These are phyloP conservation scores for Alnus glutinosa DNA, from an alignment of 306 rosid genomes.

Conservation along the genomic window DNA sequence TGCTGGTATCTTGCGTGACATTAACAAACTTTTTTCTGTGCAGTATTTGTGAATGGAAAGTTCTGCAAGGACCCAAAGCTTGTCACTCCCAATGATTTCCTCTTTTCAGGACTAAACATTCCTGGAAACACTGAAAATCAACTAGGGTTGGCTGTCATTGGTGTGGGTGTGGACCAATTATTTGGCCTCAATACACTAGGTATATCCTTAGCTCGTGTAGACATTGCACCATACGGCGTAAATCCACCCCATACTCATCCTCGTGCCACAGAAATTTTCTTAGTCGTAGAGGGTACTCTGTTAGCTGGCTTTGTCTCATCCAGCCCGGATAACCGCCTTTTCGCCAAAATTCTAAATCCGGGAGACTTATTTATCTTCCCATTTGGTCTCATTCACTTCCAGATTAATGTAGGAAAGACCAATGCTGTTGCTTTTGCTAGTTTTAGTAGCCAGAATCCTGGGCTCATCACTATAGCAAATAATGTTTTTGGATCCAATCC, in stretches of 20 bases:
- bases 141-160: background rate
- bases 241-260: background rate
- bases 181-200: background rate
- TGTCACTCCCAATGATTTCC: background rate
- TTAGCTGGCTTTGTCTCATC: background rate
- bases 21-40: background rate
- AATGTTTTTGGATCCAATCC: background rate
- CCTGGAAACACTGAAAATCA: background rate
- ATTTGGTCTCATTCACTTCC: constrained; percentile 5
- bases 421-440: background rate
- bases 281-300: background rate
- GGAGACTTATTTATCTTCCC: background rate
- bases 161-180: background rate
- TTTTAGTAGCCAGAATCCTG: background rate
- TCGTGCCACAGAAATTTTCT: background rate
- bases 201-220: background rate
- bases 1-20: too few relatives aligned
- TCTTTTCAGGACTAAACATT: background rate
- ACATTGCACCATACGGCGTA: background rate
- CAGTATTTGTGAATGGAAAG: background rate
- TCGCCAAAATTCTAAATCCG: background rate
- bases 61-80: background rate
- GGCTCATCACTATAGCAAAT: background rate
- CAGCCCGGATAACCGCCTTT: background rate
- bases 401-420: background rate